Evolutionary conservation across 2,329 filamentous ascomycete genomes (phyloP).

Genomic region (Botrytis medusae): DNA sequence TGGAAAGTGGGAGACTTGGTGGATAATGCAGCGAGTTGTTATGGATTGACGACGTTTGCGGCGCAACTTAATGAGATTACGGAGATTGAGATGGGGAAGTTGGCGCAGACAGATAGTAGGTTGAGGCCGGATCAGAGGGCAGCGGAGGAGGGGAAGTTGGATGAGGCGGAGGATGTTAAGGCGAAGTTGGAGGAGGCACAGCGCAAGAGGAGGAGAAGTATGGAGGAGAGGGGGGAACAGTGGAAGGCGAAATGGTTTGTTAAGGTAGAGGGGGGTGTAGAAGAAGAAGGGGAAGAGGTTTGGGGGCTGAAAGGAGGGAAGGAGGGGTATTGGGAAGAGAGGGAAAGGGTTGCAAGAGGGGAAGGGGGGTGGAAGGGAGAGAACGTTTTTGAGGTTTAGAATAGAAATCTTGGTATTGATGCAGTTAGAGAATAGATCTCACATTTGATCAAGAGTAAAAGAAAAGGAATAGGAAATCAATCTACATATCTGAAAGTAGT

Average conservation of each 20-base stretch:
- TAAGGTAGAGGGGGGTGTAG: conserved; percentile 58
- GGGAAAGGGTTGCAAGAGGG: conserved; percentile 47
- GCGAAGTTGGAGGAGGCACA: conserved; percentile 83
- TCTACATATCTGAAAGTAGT: too few relatives aligned
- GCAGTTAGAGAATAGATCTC: neutral
- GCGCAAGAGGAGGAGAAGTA: conserved; percentile 66
- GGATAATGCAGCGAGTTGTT: conserved; percentile 74
- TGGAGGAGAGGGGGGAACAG: conserved; percentile 72
- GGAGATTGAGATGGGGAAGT: conserved; percentile 66
- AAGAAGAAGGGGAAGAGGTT: conserved; percentile 64
- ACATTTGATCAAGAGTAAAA: neutral
- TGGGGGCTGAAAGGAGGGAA: conserved; percentile 78
- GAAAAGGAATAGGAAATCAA: too few relatives aligned
- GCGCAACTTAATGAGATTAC: conserved; percentile 88
- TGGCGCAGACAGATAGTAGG: conserved; percentile 80
- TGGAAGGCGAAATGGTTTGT: conserved; percentile 85
- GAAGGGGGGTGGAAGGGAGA: conserved; percentile 62
- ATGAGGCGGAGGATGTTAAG: conserved; percentile 82
- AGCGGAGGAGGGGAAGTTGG: conserved; percentile 77
- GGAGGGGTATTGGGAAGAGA: conserved; percentile 92
- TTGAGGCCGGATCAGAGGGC: conserved; percentile 85
- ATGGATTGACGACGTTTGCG: conserved; percentile 86
- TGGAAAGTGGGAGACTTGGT: conserved; percentile 81
- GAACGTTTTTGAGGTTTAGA: conserved; percentile 47
- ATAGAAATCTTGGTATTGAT: neutral